phyloP scores from a whole-genome alignment of 305 asterid genomes.

The Solanum chacoense region DNA sequence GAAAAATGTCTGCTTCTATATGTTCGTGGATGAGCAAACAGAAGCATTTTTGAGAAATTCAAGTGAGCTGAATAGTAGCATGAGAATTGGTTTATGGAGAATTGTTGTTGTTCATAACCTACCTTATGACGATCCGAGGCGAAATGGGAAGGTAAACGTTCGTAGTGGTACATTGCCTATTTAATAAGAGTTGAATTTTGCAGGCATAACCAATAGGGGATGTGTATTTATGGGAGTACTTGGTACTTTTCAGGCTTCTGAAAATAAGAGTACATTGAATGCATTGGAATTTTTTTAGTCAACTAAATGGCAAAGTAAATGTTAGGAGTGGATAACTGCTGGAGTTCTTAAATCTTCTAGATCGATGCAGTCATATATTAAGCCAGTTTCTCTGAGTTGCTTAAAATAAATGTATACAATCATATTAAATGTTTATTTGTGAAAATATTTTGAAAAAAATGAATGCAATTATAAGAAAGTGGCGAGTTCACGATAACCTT shows the following conservation, averaged over 20 bases:
- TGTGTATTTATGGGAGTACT: background rate
- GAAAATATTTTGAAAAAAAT: background rate
- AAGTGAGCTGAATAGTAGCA: constrained; percentile 43
- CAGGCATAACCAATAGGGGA: background rate
- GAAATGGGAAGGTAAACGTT: constrained; percentile 71
- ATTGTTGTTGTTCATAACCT: constrained; percentile 66
- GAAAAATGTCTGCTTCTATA: constrained; percentile 58
- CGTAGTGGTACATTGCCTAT: background rate
- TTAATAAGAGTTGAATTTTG: background rate
- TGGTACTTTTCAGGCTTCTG: background rate
- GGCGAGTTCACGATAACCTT: background rate
- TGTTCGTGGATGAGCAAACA: constrained; percentile 83
- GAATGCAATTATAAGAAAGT: background rate
- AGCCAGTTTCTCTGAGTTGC: background rate
- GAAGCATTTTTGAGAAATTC: constrained; percentile 48
- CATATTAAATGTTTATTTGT: background rate
- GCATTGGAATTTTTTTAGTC: background rate
- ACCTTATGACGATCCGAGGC: constrained; percentile 74
- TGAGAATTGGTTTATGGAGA: constrained; percentile 71
- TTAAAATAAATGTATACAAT: background rate
- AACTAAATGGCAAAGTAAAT: background rate
- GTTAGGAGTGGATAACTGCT: background rate
- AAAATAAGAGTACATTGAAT: background rate
- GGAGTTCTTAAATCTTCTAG: background rate
- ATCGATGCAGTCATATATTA: background rate